Evolutionary conservation across 2,329 filamentous ascomycete species (phyloP).

Genomic region (Arachnopeziza araneosa): DNA sequence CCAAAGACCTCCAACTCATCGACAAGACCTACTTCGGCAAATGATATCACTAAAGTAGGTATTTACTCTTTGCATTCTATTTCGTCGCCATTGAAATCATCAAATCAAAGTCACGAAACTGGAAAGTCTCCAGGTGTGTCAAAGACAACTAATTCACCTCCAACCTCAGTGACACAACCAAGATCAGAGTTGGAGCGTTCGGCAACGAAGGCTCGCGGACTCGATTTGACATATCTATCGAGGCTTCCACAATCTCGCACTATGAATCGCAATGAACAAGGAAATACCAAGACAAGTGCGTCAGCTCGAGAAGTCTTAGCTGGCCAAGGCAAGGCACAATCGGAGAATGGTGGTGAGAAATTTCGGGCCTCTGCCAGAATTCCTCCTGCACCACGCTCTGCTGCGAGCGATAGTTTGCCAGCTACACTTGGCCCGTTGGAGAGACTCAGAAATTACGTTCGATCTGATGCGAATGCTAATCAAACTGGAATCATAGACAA

Average conservation of each 20-base stretch:
- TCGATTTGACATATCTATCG: too few species aligned
- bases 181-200: neutral
- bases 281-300: neutral
- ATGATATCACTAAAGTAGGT: conserved; percentile 2
- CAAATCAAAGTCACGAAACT: neutral
- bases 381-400: neutral
- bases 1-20: neutral
- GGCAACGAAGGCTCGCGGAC: neutral
- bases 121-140: neutral
- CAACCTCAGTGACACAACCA: neutral
- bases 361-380: neutral
- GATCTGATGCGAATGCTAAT: neutral
- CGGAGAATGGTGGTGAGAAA: neutral
- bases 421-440: neutral
- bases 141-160: neutral
- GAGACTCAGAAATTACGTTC: neutral
- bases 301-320: neutral
- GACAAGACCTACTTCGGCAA: neutral
- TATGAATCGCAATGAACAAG: neutral
- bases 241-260: too few species aligned
- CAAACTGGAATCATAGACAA: neutral
- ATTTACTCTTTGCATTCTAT: neutral
- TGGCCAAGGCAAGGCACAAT: neutral
- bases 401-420: neutral
- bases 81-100: neutral